These are phyloP conservation scores for Pleoardoris graminearum DNA, from an alignment of 2,329 filamentous ascomycete genomes.

Conservation along the genomic window DNA sequence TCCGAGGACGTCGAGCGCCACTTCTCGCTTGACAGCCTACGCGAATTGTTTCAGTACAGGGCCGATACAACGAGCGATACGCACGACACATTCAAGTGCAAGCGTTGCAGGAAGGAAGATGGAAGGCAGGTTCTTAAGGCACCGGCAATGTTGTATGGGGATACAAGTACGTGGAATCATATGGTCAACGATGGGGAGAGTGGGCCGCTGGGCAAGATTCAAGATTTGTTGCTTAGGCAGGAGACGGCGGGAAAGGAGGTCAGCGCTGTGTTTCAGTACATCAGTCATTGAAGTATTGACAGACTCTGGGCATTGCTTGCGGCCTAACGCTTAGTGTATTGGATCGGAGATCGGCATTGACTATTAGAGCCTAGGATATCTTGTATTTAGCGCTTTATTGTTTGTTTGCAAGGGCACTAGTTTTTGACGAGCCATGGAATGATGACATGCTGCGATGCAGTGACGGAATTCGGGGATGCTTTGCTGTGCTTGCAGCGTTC, in stretches of 20 bases:
- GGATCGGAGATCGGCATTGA: neutral
- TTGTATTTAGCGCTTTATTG: neutral
- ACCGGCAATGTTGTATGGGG: conserved; percentile 92
- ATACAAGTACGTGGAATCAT: conserved; percentile 99
- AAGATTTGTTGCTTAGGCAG: conserved; percentile 87
- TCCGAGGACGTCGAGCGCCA: conserved; percentile 97
- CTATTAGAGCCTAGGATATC: too few species aligned
- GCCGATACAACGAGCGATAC: conserved; percentile 86
- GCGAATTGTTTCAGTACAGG: conserved; percentile 93
- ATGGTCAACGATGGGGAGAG: conserved; percentile 75
- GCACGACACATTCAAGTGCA: conserved; percentile 98
- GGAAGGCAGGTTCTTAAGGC: conserved; percentile 88
- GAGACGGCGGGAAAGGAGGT: conserved; percentile 79
- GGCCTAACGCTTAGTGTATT: neutral
- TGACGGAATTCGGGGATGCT: too few species aligned
- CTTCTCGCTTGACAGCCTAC: conserved; percentile 86
- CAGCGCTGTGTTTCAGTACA: conserved; percentile 97
- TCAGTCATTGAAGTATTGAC: conserved; percentile 69
- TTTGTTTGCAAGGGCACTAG: neutral
- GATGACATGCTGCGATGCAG: too few species aligned
- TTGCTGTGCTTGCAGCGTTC: too few species aligned
- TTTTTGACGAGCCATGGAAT: too few species aligned
- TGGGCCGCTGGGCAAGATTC: conserved; percentile 75
- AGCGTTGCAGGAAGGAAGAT: conserved; percentile 80
- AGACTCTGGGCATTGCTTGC: neutral